phyloP scores from a whole-genome alignment of 768 basidiomycete genomes.

The Sporobolomyces phaffii region DNA sequence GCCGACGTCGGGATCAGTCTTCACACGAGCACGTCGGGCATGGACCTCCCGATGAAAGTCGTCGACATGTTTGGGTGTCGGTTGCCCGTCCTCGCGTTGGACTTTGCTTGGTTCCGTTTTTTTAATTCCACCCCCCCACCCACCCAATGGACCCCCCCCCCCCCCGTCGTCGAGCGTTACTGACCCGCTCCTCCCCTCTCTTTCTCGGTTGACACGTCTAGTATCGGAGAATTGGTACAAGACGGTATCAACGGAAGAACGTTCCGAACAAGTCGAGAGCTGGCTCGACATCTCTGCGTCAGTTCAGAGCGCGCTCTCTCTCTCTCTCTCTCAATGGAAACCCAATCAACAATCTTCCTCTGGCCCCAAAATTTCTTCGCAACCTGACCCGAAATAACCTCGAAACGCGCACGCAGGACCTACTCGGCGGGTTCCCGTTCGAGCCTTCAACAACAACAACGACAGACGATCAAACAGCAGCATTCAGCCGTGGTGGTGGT shows the following conservation, averaged over 20 bases:
- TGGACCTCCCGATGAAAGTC: constrained; percentile 97
- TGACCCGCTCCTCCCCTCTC: not conserved
- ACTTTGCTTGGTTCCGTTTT: no score
- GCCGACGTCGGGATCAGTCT: constrained; percentile 87
- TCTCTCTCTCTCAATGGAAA: not conserved
- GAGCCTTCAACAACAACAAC: no score
- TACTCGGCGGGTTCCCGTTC: no score
- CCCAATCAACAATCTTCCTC: no score
- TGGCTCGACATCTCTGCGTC: constrained; percentile 69
- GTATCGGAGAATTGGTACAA: constrained; percentile 78
- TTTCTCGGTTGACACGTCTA: constrained; percentile 43
- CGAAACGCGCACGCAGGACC: no score
- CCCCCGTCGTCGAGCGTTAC: no score
- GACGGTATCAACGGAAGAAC: constrained; percentile 75
- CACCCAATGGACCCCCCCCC: no score
- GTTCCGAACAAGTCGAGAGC: constrained; percentile 62
- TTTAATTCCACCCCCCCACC: no score
- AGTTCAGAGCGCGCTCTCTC: constrained; percentile 35
- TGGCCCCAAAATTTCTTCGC: no score
- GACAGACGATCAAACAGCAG: no score
- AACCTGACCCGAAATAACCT: no score
- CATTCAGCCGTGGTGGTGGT: no score
- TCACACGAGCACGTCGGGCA: constrained; percentile 79
- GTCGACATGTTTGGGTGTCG: constrained; percentile 99
- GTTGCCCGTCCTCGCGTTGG: constrained; percentile 82